Evolutionary conservation across 2,329 filamentous ascomycete genomes (phyloP).

Genomic region (Botrytis fabae): DNA sequence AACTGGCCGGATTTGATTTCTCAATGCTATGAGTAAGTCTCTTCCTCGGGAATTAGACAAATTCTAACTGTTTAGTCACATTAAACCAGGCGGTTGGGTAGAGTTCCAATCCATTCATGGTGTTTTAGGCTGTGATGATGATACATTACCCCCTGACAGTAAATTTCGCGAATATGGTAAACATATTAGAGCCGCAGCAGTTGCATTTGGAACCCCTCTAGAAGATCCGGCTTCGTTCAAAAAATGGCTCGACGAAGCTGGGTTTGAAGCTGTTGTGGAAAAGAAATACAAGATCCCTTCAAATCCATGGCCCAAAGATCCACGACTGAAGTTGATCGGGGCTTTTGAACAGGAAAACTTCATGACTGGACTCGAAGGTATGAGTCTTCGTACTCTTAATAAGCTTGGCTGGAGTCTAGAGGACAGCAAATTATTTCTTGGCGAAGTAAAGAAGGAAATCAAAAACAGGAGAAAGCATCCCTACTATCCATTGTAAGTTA

Average conservation of each 20-base stretch:
- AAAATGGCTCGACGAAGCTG: constrained; percentile 37
- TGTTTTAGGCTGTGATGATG: not conserved
- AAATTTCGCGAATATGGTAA: constrained; percentile 23
- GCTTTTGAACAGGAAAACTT: constrained; percentile 3
- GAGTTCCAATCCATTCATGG: not conserved
- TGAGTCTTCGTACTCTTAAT: not conserved
- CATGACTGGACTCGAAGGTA: constrained; percentile 1
- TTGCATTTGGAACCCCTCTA: not conserved
- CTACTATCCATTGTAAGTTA: constrained; percentile 9
- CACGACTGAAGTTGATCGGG: constrained; percentile 33
- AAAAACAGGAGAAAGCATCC: not conserved
- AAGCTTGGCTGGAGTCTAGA: not conserved
- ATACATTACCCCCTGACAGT: not conserved
- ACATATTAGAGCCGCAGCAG: not conserved
- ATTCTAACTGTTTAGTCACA: not conserved
- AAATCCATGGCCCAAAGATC: constrained; percentile 35
- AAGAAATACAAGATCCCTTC: constrained; percentile 35
- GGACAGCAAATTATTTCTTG: constrained; percentile 1
- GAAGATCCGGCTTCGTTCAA: constrained; percentile 21
- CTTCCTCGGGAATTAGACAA: not conserved
- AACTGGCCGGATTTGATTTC: not conserved
- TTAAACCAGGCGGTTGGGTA: not conserved
- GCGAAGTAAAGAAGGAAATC: not conserved
- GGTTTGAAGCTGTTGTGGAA: constrained; percentile 35
- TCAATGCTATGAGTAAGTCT: not conserved